Conservation (phyloP, 1,139 yeast genomes). For the Blastobotrys elegans region DNA sequence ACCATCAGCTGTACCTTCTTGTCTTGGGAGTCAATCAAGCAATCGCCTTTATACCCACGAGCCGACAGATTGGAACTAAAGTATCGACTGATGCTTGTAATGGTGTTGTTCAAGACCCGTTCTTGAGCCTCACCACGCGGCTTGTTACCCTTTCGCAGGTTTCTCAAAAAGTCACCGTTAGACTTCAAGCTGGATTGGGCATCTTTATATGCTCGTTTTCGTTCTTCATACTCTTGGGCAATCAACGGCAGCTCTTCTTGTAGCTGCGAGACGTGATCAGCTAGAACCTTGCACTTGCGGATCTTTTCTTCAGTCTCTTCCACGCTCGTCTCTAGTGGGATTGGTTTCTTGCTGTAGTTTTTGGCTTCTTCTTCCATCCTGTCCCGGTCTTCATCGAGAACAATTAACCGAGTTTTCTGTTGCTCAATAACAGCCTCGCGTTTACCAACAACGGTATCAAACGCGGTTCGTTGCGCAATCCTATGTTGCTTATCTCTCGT, state of each 20-base stretch:
- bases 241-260: background rate
- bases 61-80: slow-evolving; percentile 28
- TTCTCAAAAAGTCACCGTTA: background rate
- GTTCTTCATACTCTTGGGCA: background rate
- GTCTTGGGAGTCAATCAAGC: slow-evolving; percentile 56
- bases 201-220: background rate
- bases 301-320: background rate
- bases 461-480: background rate
- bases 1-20: slow-evolving; percentile 33
- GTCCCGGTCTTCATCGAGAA: background rate
- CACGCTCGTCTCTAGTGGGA: background rate
- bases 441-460: background rate
- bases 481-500: background rate
- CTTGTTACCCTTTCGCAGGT: background rate
- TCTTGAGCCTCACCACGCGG: slow-evolving; percentile 9
- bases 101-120: background rate
- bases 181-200: background rate
- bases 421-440: background rate
- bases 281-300: background rate
- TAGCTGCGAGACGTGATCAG: background rate
- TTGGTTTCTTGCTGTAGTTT: background rate
- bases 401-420: background rate
- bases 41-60: slow-evolving; percentile 72
- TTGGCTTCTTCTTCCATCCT: background rate
- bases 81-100: slow-evolving; percentile 1